phyloP scores from a whole-genome alignment of 2,329 filamentous ascomycete species.

The Incumbomyces delicatus region DNA sequence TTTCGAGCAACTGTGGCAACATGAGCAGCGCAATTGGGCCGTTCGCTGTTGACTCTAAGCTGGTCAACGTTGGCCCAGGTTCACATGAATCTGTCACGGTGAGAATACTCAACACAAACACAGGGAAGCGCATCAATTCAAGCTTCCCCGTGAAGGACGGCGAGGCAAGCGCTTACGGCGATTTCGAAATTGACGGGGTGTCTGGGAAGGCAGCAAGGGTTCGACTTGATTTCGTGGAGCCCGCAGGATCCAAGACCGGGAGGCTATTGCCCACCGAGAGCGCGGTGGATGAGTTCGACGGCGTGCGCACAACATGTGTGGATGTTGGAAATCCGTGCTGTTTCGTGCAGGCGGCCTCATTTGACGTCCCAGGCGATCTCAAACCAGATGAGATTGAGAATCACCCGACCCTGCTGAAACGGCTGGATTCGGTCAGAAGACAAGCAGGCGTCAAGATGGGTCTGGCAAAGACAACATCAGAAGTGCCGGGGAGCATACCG shows the following conservation, averaged over 20 bases:
- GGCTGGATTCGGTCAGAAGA: slow-evolving; percentile 47
- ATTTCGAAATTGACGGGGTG: slow-evolving; percentile 55
- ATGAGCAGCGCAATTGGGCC: slow-evolving; percentile 60
- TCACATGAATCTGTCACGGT: slow-evolving; percentile 35
- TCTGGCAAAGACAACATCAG: slow-evolving; percentile 34
- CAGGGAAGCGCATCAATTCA: slow-evolving; percentile 50
- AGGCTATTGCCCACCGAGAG: slow-evolving; percentile 51
- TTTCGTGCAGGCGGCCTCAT: slow-evolving; percentile 46
- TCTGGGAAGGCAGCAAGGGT: slow-evolving; percentile 48
- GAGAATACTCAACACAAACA: slow-evolving; percentile 62
- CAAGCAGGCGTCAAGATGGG: slow-evolving; percentile 53
- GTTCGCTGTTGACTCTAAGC: slow-evolving; percentile 48
- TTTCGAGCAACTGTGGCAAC: slow-evolving; percentile 64
- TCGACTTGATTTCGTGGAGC: slow-evolving; percentile 50
- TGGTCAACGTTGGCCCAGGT: slow-evolving; percentile 31
- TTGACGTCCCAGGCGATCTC: slow-evolving; percentile 42
- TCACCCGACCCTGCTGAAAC: slow-evolving; percentile 32
- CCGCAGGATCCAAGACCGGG: slow-evolving; percentile 54
- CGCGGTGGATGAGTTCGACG: slow-evolving; percentile 41
- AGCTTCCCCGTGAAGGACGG: slow-evolving; percentile 43
- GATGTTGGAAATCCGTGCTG: slow-evolving; percentile 56
- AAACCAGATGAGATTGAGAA: slow-evolving; percentile 46
- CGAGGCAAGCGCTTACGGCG: slow-evolving; percentile 38
- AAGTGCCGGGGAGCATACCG: slow-evolving; percentile 47
- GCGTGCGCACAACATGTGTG: slow-evolving; percentile 45